These are phyloP conservation scores for Phaeosphaeria sp. DNA, from an alignment of 2,329 filamentous ascomycete genomes.

Conservation along the genomic window DNA sequence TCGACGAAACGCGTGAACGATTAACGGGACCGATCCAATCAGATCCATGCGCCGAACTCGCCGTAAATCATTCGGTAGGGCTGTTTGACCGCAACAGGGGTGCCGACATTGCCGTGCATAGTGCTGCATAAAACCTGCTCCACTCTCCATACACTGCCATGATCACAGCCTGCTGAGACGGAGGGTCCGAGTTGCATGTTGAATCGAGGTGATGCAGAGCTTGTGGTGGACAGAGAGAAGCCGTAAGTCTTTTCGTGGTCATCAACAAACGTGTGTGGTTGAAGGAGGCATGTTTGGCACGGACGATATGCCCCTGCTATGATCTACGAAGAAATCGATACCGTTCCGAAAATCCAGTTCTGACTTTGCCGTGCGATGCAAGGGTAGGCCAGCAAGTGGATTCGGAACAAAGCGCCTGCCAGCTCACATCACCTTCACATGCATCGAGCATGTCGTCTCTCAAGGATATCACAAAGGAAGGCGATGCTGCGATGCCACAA, in stretches of 20 bases:
- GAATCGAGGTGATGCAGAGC: background rate
- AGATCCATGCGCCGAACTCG: slow-evolving; percentile 1
- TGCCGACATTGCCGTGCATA: background rate
- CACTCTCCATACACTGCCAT: slow-evolving; percentile 1
- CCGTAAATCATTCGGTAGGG: slow-evolving; percentile 11
- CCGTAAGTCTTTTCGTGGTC: background rate
- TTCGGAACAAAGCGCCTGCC: background rate
- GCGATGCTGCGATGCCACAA: background rate
- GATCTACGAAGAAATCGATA: background rate
- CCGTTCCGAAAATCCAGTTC: background rate
- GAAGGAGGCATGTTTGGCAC: background rate
- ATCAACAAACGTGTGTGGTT: too few relatives aligned
- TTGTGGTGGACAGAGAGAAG: background rate
- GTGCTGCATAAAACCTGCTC: slow-evolving; percentile 15
- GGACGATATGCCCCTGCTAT: background rate
- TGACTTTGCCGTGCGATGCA: background rate
- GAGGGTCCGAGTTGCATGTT: background rate
- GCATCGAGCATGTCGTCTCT: background rate
- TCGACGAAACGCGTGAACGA: slow-evolving; percentile 13
- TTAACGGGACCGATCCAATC: slow-evolving; percentile 13
- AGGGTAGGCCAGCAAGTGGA: background rate
- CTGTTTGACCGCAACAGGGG: slow-evolving; percentile 10
- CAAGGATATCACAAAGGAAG: background rate
- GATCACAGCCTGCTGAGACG: background rate
- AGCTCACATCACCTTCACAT: background rate